Conservation (phyloP, 257 asterid species). For the Gentiana macrophylla region DNA sequence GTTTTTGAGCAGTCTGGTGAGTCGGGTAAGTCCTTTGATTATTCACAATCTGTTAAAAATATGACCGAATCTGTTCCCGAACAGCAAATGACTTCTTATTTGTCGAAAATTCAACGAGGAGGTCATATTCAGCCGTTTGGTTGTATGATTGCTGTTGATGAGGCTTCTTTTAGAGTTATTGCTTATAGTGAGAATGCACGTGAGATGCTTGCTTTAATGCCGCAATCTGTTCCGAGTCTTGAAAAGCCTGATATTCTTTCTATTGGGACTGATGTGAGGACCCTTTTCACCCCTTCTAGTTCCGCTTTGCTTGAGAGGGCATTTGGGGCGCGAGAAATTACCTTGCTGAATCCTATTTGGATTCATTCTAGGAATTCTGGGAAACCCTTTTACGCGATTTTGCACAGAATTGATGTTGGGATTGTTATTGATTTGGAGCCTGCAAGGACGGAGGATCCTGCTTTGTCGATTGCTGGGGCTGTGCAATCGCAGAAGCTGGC, state of each 20-base stretch:
- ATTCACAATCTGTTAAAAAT: constrained; percentile 46
- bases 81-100: constrained; percentile 56
- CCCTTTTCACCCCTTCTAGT: constrained; percentile 59
- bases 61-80: constrained; percentile 39
- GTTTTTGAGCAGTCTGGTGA: constrained; percentile 83
- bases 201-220: constrained; percentile 52
- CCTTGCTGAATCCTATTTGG: constrained; percentile 71
- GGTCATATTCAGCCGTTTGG: constrained; percentile 76
- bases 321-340: constrained; percentile 60
- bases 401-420: constrained; percentile 82
- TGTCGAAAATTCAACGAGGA: constrained; percentile 74
- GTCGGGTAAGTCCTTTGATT: constrained; percentile 71
- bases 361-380: constrained; percentile 56
- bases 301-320: constrained; percentile 52
- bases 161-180: constrained; percentile 35
- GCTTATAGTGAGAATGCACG: constrained; percentile 61
- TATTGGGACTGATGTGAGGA: constrained; percentile 60
- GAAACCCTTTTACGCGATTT: constrained; percentile 67
- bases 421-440: constrained; percentile 84
- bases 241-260: constrained; percentile 39
- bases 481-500: constrained; percentile 83
- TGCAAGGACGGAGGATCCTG: constrained; percentile 69
- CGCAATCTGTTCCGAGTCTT: constrained; percentile 64
- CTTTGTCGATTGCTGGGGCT: constrained; percentile 71
- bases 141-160: constrained; percentile 70